These are phyloP conservation scores for Rhynchospora breviuscula DNA, from an alignment of 176 grass and related monocot species.

Conservation along the genomic window DNA sequence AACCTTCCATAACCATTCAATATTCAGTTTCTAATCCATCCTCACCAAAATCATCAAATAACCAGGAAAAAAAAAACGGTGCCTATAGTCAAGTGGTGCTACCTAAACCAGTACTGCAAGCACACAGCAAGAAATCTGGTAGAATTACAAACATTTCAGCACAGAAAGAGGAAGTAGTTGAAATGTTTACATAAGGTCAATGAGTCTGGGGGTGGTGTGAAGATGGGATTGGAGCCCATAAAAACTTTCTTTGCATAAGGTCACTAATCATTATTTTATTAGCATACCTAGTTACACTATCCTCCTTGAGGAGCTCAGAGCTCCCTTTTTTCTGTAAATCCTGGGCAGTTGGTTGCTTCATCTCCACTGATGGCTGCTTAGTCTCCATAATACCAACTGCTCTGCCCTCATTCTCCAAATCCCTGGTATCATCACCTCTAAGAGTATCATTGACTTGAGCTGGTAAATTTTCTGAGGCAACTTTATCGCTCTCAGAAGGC, in stretches of 20 bases:
- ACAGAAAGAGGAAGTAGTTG: no score
- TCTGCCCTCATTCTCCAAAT: conserved; percentile 29
- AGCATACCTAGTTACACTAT: conserved; percentile 28
- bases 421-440: conserved; percentile 28
- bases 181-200: no score
- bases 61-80: background rate
- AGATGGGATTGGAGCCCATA: no score
- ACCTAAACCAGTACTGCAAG: no score
- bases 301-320: conserved; percentile 60
- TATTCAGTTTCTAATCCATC: background rate
- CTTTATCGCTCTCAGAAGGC: conserved; percentile 1
- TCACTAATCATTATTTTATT: background rate
- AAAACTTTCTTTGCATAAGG: no score
- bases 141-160: no score
- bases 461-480: conserved; percentile 34
- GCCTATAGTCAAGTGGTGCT: background rate
- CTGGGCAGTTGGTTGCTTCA: conserved; percentile 27
- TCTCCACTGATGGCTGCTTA: conserved; percentile 40
- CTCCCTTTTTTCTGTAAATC: conserved; percentile 82
- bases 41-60: background rate
- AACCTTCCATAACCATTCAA: background rate
- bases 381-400: conserved; percentile 34
- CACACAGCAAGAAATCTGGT: no score
- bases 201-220: no score
- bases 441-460: conserved; percentile 39